A percentile compares a stretch with the other conserved stretches of the same genome.
phyloP scores from a whole-genome alignment of 2,329 filamentous ascomycete genomes.

The Monilinia aucupariae region DNA sequence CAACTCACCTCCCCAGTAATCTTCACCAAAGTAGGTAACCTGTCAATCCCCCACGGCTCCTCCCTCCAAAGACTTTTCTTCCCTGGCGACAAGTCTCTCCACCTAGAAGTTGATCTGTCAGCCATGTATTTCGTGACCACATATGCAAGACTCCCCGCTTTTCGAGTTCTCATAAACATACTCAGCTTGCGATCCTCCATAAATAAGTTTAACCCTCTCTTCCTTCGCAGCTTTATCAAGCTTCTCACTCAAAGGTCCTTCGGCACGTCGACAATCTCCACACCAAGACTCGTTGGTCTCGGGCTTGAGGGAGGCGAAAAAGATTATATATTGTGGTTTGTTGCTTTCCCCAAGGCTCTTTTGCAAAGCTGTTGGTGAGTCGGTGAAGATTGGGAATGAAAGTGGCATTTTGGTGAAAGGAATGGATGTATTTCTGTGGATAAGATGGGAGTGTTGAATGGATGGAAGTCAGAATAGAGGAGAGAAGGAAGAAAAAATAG shows the following conservation, averaged over 20 bases:
- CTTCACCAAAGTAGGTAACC: constrained; percentile 5
- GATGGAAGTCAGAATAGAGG: background rate
- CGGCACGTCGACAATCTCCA: background rate
- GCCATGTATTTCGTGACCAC: background rate
- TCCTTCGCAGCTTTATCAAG: background rate
- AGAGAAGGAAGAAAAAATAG: background rate
- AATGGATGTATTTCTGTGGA: background rate
- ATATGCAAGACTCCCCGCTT: background rate
- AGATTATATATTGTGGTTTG: constrained; percentile 6
- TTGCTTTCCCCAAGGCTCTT: background rate
- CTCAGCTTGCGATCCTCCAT: constrained; percentile 1
- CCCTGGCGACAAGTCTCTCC: background rate
- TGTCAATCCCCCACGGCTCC: constrained; percentile 4
- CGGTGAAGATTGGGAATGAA: background rate
- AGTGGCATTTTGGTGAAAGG: background rate
- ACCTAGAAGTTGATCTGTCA: background rate
- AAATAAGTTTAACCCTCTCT: constrained; percentile 4
- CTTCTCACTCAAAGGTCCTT: background rate
- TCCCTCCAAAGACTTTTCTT: constrained; percentile 10
- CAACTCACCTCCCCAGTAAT: constrained; percentile 1
- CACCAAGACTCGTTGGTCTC: constrained; percentile 12
- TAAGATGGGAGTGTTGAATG: background rate
- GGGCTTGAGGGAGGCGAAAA: constrained; percentile 4
- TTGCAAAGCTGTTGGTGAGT: background rate
- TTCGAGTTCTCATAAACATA: background rate